Evolutionary conservation across 2,329 filamentous ascomycete genomes (phyloP).

Genomic region (Pyrenochaeta sp.): DNA sequence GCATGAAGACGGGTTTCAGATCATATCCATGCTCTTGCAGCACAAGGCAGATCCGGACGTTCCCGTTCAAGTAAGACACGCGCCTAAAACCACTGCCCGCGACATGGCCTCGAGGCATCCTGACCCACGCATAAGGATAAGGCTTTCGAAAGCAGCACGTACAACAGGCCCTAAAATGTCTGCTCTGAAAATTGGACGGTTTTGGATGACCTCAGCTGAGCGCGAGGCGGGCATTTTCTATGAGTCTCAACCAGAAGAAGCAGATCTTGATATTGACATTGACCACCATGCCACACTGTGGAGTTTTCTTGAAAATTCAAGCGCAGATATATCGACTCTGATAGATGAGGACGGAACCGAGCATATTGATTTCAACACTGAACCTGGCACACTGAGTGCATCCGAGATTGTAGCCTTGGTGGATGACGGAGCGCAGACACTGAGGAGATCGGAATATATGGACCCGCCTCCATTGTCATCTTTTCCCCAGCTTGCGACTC

Average conservation of each 20-base stretch:
- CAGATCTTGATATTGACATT: neutral
- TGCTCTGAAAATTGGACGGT: slow-evolving; percentile 1
- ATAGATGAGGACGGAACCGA: neutral
- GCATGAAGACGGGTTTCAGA: slow-evolving; percentile 19
- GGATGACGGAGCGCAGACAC: neutral
- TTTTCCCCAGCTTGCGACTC: slow-evolving; percentile 7
- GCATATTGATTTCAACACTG: neutral
- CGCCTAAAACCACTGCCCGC: slow-evolving; percentile 7
- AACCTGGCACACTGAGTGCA: slow-evolving; percentile 2
- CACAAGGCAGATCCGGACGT: slow-evolving; percentile 18
- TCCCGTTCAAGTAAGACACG: slow-evolving; percentile 4
- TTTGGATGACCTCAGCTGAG: neutral
- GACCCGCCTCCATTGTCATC: neutral
- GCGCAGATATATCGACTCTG: neutral
- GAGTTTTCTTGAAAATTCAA: neutral
- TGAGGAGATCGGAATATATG: neutral
- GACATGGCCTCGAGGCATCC: slow-evolving; percentile 14
- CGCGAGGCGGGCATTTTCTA: slow-evolving; percentile 2
- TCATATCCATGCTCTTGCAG: slow-evolving; percentile 20
- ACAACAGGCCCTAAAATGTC: neutral
- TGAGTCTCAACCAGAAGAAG: neutral
- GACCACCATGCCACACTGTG: slow-evolving; percentile 4
- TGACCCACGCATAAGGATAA: slow-evolving; percentile 18
- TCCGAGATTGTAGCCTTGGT: slow-evolving; percentile 2
- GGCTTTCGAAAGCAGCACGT: neutral